A percentile compares a stretch with the other conserved stretches of the same genome.
Conservation (phyloP, 2,329 filamentous ascomycete genomes). For the Apiospora hydei region DNA sequence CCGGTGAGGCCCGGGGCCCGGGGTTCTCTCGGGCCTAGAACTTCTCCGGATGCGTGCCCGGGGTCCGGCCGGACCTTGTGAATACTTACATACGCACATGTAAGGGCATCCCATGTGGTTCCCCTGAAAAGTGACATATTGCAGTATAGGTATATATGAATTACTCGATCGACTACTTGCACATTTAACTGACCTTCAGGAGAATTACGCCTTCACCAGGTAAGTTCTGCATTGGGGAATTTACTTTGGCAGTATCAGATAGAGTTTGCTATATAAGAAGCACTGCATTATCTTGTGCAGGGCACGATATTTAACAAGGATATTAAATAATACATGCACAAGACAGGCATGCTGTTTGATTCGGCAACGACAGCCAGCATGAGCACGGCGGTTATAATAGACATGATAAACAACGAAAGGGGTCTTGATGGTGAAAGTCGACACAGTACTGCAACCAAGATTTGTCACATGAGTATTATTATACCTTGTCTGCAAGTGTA, state of each 20-base stretch:
- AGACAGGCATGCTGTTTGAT: neutral
- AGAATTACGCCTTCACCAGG: neutral
- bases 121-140: neutral
- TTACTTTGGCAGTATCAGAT: neutral
- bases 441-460: neutral
- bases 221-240: too few relatives aligned
- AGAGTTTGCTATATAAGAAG: neutral
- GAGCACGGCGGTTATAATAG: neutral
- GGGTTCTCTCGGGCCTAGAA: neutral
- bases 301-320: too few relatives aligned
- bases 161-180: neutral
- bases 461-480: neutral
- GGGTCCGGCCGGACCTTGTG: neutral
- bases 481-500: neutral
- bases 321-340: neutral
- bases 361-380: neutral
- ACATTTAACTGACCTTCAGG: neutral
- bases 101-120: neutral
- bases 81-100: neutral
- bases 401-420: neutral
- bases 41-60: neutral
- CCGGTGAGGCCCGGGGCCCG: neutral
- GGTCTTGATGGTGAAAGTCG: neutral
- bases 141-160: neutral
- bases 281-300: neutral